phyloP scores from a whole-genome alignment of 202 grass and related monocot species.

The Zoysia matrella region DNA sequence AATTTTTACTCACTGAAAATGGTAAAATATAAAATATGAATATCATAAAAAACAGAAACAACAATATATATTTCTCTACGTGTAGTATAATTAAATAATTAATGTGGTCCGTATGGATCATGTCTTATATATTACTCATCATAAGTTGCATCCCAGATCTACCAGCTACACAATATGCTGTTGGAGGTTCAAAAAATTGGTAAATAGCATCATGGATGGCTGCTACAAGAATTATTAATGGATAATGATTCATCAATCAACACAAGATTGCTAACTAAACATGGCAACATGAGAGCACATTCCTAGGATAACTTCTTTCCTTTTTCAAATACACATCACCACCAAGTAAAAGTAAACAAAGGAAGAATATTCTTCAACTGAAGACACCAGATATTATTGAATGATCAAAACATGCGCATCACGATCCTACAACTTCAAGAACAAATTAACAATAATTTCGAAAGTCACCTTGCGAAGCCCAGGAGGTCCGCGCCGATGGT shows the following conservation, averaged over 20 bases:
- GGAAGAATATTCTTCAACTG: conserved; percentile 32
- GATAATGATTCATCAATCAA: conserved; percentile 28
- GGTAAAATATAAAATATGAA: neutral
- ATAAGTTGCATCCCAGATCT: conserved; percentile 16
- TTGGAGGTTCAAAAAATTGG: conserved; percentile 36
- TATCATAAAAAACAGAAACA: neutral
- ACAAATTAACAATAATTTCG: conserved; percentile 12
- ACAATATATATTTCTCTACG: neutral
- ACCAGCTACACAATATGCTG: conserved; percentile 13
- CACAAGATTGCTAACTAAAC: conserved; percentile 29
- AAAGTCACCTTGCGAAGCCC: conserved; percentile 84
- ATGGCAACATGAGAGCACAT: conserved; percentile 30
- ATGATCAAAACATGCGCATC: conserved; percentile 25
- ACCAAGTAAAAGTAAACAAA: conserved; percentile 21
- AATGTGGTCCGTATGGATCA: neutral
- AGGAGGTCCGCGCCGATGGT: conserved; percentile 58
- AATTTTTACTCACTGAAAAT: neutral
- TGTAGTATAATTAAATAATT: neutral
- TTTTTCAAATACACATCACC: conserved; percentile 23
- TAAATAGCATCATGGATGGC: conserved; percentile 3
- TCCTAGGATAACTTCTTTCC: conserved; percentile 12
- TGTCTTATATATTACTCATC: neutral
- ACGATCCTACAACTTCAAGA: neutral
- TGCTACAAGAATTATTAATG: neutral
- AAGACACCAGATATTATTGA: conserved; percentile 20